Evolutionary conservation across 805 yeast genomes (phyloP), one percentile per base, ranked within the genome.

Genomic region (Blastobotrys muscicola): DNA sequence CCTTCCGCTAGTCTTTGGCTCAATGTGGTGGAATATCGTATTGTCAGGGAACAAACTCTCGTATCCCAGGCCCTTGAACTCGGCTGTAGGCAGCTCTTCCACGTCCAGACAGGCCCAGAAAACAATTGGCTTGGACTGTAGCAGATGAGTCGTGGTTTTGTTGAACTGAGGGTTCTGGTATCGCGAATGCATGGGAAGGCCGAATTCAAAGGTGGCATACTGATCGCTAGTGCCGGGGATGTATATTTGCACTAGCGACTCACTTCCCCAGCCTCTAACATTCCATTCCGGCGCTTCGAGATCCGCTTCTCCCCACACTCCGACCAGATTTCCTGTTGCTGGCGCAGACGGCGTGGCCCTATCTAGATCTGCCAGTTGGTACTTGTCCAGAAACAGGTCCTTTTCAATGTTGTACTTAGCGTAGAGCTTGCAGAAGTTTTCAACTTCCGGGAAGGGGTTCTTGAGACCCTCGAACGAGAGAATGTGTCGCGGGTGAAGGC

Each of bases 231-330:
- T 5, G 57, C 49, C 7, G 10, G 46, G 39, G 10, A 51, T 46
- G n/a, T 50, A 50, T 10, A 71, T 45, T 38, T 60, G 61, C 29
- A 74, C 61, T 14, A 76, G 52, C 14, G 68, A 67, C 36, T 67
- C 64, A 3, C 76, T 68, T 1, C 80, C 80, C 69, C 71, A 71
- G 16, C 62, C 52, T 2, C 51, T 46, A 6, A 65, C 63, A 26
- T 61, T 60, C 68, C 76, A 78, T 30, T 62, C 69, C 3, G 83
- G 83, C 30, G 68, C 66, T 50, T 77, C 83, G 16, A 77, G 58
- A 52, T 78, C 79, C n/a, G 68, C 61, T 42, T 73, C 76, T 2
- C 82, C 82, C 70, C 72, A 72, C 0, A 69, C 56, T 2, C 62
- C 64, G 1, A 70, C 31, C 11, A 74, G 60, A n/a, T 49, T 52